These are phyloP conservation scores for Boletus smithii DNA, from an alignment of 1,284 basidiomycete species.

Conservation along the genomic window DNA sequence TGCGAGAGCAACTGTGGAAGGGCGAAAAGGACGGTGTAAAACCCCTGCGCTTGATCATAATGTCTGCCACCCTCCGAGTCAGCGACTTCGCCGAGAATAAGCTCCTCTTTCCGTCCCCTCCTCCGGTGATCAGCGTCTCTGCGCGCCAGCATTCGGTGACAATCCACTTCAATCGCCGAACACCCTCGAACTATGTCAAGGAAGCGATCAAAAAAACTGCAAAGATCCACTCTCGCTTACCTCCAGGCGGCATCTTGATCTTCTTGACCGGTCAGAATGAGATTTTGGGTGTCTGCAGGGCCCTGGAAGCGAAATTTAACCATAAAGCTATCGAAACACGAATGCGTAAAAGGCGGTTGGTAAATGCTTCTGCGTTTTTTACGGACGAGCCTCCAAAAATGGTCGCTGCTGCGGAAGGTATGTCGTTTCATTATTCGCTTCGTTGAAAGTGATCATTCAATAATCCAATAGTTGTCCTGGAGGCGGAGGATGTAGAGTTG, in stretches of 20 bases:
- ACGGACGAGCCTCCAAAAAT: conserved; percentile 18
- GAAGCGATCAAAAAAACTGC: conserved; percentile 89
- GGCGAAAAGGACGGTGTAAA: conserved; percentile 52
- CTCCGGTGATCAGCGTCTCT: conserved; percentile 87
- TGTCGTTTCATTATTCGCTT: neutral
- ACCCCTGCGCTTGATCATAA: conserved; percentile 93
- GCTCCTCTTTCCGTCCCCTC: conserved; percentile 77
- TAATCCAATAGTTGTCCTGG: conserved; percentile 48
- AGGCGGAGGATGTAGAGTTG: conserved; percentile 82
- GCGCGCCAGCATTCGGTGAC: conserved; percentile 96
- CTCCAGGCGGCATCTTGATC: conserved; percentile 91
- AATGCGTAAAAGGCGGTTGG: conserved; percentile 38
- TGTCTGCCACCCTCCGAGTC: conserved; percentile 97
- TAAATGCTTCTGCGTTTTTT: conserved; percentile 31
- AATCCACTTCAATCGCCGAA: conserved; percentile 88
- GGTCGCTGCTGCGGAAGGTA: conserved; percentile 27
- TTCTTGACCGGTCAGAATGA: conserved; percentile 99
- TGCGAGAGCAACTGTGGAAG: conserved; percentile 88
- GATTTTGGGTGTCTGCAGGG: conserved; percentile 85
- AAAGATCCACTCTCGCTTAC: conserved; percentile 91
- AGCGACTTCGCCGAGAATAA: conserved; percentile 90
- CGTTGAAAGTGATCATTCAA: neutral
- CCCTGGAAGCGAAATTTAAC: conserved; percentile 79
- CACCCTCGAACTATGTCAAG: conserved; percentile 82
- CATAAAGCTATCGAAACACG: conserved; percentile 58